These are phyloP conservation scores for Solanum dulcamara DNA, from an alignment of 257 asterid species.

Conservation along the genomic window DNA sequence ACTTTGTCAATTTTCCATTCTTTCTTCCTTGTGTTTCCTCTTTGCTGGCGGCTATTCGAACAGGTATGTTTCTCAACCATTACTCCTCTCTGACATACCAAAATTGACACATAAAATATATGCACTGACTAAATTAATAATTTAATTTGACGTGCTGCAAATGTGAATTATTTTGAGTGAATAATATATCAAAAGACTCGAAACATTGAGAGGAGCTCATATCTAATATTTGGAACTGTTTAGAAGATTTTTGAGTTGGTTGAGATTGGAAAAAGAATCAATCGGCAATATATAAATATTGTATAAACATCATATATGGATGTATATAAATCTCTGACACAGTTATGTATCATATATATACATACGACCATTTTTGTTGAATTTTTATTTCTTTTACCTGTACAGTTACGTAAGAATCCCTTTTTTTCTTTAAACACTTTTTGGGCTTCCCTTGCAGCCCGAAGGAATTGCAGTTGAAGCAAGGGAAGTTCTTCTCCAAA, in stretches of 20 bases:
- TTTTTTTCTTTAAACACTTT: background rate
- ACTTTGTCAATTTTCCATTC: background rate
- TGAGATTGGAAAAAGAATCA: background rate
- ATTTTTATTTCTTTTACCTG: background rate
- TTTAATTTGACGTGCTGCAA: background rate
- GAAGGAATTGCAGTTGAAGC: conserved; percentile 79
- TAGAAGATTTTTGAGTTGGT: background rate
- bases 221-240: background rate
- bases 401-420: background rate
- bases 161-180: background rate
- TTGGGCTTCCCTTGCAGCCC: conserved; percentile 33
- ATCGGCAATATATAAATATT: background rate
- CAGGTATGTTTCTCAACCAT: background rate
- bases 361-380: background rate
- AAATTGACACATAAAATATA: background rate
- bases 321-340: too few relatives aligned
- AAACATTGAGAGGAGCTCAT: background rate
- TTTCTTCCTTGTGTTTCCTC: background rate
- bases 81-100: background rate
- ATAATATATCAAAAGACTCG: background rate
- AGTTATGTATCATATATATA: background rate
- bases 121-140: background rate
- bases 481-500: conserved; percentile 64
- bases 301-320: background rate
- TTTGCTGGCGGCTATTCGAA: background rate